Evolutionary conservation across 2,329 filamentous ascomycete species (phyloP).

Genomic region (Trichoderma lentiforme): DNA sequence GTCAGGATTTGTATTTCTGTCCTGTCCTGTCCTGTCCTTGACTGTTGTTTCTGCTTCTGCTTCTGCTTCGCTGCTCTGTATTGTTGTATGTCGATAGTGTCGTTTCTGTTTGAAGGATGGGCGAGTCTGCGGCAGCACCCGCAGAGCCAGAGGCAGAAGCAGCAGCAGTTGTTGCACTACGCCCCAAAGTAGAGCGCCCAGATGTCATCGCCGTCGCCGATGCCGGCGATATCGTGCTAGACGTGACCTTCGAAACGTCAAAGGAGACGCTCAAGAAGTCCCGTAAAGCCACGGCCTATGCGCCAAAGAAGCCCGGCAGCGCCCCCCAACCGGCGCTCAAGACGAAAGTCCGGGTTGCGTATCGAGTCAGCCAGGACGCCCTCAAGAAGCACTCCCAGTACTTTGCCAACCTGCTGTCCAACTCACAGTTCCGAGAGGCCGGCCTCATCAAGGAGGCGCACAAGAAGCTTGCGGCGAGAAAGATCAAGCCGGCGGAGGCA

Average conservation of each 20-base stretch:
- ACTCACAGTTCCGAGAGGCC: constrained; percentile 62
- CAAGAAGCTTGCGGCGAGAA: constrained; percentile 44
- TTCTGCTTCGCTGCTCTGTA: neutral
- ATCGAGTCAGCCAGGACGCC: constrained; percentile 56
- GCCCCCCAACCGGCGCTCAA: constrained; percentile 33
- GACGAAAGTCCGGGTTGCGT: constrained; percentile 44
- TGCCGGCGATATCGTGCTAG: constrained; percentile 63
- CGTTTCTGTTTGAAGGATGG: constrained; percentile 13
- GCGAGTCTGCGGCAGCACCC: constrained; percentile 20
- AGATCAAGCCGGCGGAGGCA: constrained; percentile 48
- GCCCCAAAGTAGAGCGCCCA: constrained; percentile 28
- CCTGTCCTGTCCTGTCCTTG: neutral
- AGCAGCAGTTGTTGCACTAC: constrained; percentile 21
- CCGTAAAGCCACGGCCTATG: constrained; percentile 37
- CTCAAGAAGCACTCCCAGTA: constrained; percentile 64
- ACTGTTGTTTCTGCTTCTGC: neutral
- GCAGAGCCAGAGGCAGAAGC: constrained; percentile 15
- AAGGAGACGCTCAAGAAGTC: constrained; percentile 46
- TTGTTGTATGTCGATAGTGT: constrained; percentile 15
- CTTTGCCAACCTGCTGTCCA: constrained; percentile 64
- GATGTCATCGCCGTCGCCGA: constrained; percentile 50
- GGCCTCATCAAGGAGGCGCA: constrained; percentile 51
- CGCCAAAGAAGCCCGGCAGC: constrained; percentile 29
- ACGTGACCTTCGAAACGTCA: constrained; percentile 62
- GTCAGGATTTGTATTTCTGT: neutral